Base-by-base conservation (phyloP, 306 rosid genomes). In the Cicer bijugum region DNA sequence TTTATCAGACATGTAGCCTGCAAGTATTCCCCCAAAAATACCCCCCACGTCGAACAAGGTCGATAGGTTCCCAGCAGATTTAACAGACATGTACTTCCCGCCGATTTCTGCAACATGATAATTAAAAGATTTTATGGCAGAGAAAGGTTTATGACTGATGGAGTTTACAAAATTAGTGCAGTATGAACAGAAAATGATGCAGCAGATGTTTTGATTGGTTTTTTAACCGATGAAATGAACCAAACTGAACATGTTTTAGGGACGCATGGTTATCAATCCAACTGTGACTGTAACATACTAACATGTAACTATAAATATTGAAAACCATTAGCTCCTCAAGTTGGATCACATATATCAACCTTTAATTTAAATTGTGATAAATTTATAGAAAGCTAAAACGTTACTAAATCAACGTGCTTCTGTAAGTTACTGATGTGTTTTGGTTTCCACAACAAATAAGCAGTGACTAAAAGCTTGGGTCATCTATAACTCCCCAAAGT, bases 1-100 rank as follows among this genome's bases (percentile, higher is more conserved):
- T 84, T 76, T 92, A 71, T 92, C 96, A 15, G 92, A 92, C 83
- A 92, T 69, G 74, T 86, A 83, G 73, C 97, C 97, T 35, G 97
- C 93, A 59, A 92, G 90, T 72, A 92, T 84, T 50, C 97, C 97
- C 48, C 97, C 97, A 37, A 86, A 23, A 69, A 92, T 88, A 8
- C 97, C 97, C 39, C 97, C 97, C 3, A 89, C 91, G 62, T 89
- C 97, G 16, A 92, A 92, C 60, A 92, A 38, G 14, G 97, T 84
- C 6, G 97, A 92, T 57, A 92, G 96, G 63, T 92, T 92, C 50
- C 97, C 96, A 23, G 97, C 91, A 48, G 90, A 75, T 83, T 92
- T 89, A 10, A 89, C 93, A 9, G 93, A 92, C 51, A 88, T 57
- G 53, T 86, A 69, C 82, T 85, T 76, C 65, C 97, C 96, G 1